Base-by-base conservation (phyloP, 345 rosid genomes). In the Leavenworthia alabamica region DNA sequence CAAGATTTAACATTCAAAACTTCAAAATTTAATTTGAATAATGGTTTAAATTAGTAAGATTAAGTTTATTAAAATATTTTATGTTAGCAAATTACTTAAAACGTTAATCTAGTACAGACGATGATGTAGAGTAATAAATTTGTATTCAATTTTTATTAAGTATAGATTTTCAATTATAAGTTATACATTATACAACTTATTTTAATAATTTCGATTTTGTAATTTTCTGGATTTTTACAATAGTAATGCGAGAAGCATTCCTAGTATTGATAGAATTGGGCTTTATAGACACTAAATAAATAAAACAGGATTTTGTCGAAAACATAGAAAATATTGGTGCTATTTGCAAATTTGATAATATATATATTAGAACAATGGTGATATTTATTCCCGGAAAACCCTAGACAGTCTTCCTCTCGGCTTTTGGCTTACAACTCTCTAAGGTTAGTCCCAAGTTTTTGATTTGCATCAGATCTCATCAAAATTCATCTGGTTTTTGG, bases 351-450 rank as follows among this genome's bases (percentile, higher is more conserved):
- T 62, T 3, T 2, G 28, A 14, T 20, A 62, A 62, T 28, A 70
- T 55, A 61, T 14, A 46, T 35, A 19, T 39, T 53, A 62, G 42
- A 52, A 56, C 24, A 32, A 62, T 47, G 35, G 62, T 70, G 35
- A 70, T 70, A 69, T 69, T 69, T 69, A 62, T 45, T 54, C 43
- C 15, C 35, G 32, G 70, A 70, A 70, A 70, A 70, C 75, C 75
- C 75, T 70, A 70, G 31, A 32, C 11, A 33, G 15, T 4, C 47
- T 48, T 13, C 41, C 14, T 29, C 20, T 36, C 5, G 22, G 62
- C 45, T 54, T 54, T 54, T 12, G 22, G 22, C 22, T 20, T 20
- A 47, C 47, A 48, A 42, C 62, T 58, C 33, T 61, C 63, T 48
- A 65, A 61, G 64, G 75, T 70, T 56, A 39, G 64, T 63, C 31